Evolutionary conservation across 1,284 basidiomycete species (phyloP).

Genomic region (Laetiporus sulphureus): DNA sequence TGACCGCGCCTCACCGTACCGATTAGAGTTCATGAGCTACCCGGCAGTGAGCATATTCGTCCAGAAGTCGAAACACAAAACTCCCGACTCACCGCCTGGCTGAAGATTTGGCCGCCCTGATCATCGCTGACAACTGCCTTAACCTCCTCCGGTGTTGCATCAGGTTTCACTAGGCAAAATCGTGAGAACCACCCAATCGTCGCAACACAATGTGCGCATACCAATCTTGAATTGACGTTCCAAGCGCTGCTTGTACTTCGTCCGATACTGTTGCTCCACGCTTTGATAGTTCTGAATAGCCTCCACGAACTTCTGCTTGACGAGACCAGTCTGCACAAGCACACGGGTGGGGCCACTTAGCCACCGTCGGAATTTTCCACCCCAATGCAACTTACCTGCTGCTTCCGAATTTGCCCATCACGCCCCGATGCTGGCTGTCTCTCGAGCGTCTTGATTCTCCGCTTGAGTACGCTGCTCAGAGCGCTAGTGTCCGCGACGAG

Average conservation of each 20-base stretch:
- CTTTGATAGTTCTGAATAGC: slow-evolving; percentile 85
- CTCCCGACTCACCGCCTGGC: slow-evolving; percentile 71
- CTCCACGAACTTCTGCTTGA: slow-evolving; percentile 80
- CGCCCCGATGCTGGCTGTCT: slow-evolving; percentile 64
- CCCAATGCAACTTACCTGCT: slow-evolving; percentile 51
- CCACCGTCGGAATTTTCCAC: neutral
- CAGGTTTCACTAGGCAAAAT: slow-evolving; percentile 72
- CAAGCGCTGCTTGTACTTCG: slow-evolving; percentile 91
- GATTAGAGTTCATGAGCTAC: slow-evolving; percentile 85
- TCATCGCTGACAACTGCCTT: slow-evolving; percentile 84
- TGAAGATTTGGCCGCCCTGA: slow-evolving; percentile 85
- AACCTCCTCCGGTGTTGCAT: slow-evolving; percentile 90
- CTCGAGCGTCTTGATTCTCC: slow-evolving; percentile 75
- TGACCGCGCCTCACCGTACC: slow-evolving; percentile 84
- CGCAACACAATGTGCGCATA: slow-evolving; percentile 26
- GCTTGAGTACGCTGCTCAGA: slow-evolving; percentile 69
- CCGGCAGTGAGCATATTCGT: slow-evolving; percentile 7
- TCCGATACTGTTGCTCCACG: slow-evolving; percentile 89
- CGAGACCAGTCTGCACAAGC: slow-evolving; percentile 52
- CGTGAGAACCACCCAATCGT: neutral
- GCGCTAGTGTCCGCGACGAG: slow-evolving; percentile 76
- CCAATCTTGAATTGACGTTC: slow-evolving; percentile 96
- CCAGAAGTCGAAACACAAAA: neutral
- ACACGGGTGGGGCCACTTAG: too few species aligned
- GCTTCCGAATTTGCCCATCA: slow-evolving; percentile 77